A percentile compares a stretch with the other conserved stretches of the same genome.
phyloP scores from a whole-genome alignment of 306 rosid genomes.

The Citrullus colocynthis region DNA sequence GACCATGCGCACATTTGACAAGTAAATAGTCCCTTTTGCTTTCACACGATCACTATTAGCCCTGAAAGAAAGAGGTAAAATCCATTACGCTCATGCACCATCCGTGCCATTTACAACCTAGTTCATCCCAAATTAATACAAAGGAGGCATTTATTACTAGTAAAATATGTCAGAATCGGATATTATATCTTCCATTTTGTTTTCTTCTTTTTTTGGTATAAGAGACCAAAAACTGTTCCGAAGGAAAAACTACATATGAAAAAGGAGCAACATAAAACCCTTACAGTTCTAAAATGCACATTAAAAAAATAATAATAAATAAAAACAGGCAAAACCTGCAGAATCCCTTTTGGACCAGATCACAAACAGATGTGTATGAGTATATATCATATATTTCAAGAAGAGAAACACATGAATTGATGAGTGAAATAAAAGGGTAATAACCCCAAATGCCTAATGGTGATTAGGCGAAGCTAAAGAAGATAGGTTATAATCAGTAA shows the following conservation, averaged over 20 bases:
- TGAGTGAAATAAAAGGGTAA: background rate
- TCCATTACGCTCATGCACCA: background rate
- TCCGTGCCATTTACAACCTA: background rate
- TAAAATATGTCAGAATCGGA: background rate
- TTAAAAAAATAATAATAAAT: background rate
- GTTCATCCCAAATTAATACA: background rate
- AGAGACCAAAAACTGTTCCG: background rate
- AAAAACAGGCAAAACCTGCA: background rate
- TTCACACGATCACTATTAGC: conserved; percentile 48
- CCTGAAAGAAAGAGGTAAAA: conserved; percentile 20
- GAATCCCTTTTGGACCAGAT: background rate
- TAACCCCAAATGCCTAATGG: background rate
- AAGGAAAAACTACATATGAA: background rate
- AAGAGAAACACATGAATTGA: background rate
- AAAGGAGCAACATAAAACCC: background rate
- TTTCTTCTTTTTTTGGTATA: background rate
- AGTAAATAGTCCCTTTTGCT: conserved; percentile 75
- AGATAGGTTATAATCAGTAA: background rate
- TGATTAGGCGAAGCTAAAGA: no score
- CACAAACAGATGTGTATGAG: no score
- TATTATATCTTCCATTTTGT: background rate
- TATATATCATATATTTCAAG: no score
- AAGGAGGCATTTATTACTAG: background rate
- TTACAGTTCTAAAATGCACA: background rate
- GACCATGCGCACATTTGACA: conserved; percentile 85